A percentile compares a stretch with the other conserved stretches of the same genome.
Conservation (phyloP, 768 basidiomycete genomes). For the Dentipellis fragilis region DNA sequence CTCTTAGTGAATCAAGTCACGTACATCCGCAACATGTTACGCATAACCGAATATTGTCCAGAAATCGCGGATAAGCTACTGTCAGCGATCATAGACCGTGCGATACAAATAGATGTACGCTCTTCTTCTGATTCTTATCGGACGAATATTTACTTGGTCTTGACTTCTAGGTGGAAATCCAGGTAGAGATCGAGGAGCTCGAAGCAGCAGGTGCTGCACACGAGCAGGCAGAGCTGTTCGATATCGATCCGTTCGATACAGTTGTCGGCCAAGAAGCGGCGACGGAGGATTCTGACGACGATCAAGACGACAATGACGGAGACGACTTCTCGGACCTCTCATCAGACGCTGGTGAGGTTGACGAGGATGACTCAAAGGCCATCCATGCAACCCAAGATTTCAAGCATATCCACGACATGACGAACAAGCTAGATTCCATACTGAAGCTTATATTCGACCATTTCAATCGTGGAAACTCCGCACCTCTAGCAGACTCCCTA, state of each 20-base stretch:
- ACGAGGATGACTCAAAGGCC: slow-evolving; percentile 27
- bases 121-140: background rate
- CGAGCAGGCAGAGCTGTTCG: slow-evolving; percentile 52
- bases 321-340: slow-evolving; percentile 66
- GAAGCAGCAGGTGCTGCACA: slow-evolving; percentile 49
- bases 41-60: slow-evolving; percentile 77
- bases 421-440: slow-evolving; percentile 84
- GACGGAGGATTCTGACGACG: slow-evolving; percentile 41
- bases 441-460: slow-evolving; percentile 80
- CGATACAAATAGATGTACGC: slow-evolving; percentile 85
- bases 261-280: slow-evolving; percentile 68
- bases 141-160: background rate
- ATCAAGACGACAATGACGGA: slow-evolving; percentile 34
- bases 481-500: slow-evolving; percentile 17
- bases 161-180: slow-evolving; percentile 75
- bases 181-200: slow-evolving; percentile 88
- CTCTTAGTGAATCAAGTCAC: slow-evolving; percentile 69
- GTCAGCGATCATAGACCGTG: slow-evolving; percentile 83
- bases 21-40: slow-evolving; percentile 84
- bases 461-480: slow-evolving; percentile 45
- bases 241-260: slow-evolving; percentile 82
- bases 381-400: slow-evolving; percentile 45
- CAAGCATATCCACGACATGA: slow-evolving; percentile 75
- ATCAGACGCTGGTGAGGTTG: slow-evolving; percentile 51
- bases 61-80: slow-evolving; percentile 79